Base-by-base conservation (phyloP, 177 flowering plant species). In the Vitis hybrid region DNA sequence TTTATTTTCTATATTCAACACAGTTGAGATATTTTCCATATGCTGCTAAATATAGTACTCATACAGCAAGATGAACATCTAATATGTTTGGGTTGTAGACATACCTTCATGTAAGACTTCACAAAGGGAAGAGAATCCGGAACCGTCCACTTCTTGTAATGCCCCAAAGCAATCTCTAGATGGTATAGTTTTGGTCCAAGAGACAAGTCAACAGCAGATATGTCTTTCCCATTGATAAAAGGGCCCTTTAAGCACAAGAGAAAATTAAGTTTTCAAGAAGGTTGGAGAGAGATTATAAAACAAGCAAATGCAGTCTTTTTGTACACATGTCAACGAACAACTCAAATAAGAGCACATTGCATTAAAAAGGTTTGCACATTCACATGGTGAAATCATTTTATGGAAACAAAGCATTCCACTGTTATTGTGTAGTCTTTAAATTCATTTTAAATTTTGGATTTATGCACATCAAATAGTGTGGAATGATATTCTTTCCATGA, bases 171-270 rank as follows among this genome's bases (percentile, higher is more conserved):
- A 79, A 95, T 88, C 81, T 93, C 94, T 51, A 95, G 66, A 80
- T 95, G 99, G 77, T 90, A 87, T 52, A 95, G 84, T 83, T 95
- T 95, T 65, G 99, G 99, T 65, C 85, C 99, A 70, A 95, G 88
- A 14, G 97, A 80, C 79, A 91, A 83, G 76, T 95, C 99, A 2
- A 75, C 90, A 20, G 93, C 88, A 69, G 96, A 91, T 60, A 95
- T 71, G 53, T 72, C 76, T 74, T 89, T 80, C 63, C 99, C 98
- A 55, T 85, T 90, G 82, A 95, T 79, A 65, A 86, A 93, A 62
- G 98, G 97, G 11, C 98, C 99, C 98, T 95, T 73, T 64, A 76
- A 66, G 60, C 57, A 62, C 61, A 57, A 74, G 61, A 33, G 64
- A 72, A 73, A 59, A 51, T 9, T 2, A 19, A 67, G 31, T n/a